These are phyloP conservation scores for Verticillium nubilum DNA, from an alignment of 2,329 filamentous ascomycete species.

Conservation along the genomic window DNA sequence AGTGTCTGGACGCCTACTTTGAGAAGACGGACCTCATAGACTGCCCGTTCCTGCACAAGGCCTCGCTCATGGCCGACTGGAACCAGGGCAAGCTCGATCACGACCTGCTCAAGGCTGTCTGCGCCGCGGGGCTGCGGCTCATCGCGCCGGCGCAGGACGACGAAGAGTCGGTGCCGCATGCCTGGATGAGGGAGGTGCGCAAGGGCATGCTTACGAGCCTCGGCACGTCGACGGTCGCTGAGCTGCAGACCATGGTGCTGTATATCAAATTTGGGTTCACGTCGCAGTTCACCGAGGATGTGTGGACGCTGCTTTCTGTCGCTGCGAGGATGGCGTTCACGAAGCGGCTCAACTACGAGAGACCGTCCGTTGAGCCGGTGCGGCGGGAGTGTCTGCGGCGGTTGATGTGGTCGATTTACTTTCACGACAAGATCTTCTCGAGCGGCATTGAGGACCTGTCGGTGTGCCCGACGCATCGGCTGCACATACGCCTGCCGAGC, in stretches of 20 bases:
- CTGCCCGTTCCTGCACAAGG: constrained; percentile 17
- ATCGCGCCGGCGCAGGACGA: background rate
- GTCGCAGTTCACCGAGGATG: constrained; percentile 6
- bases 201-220: background rate
- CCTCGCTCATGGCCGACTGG: constrained; percentile 18
- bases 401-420: constrained; percentile 20
- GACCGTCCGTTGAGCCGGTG: constrained; percentile 10
- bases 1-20: constrained; percentile 17
- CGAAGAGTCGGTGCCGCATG: background rate
- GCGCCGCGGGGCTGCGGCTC: constrained; percentile 9
- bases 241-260: constrained; percentile 16
- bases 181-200: constrained; percentile 17
- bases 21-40: constrained; percentile 7
- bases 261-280: constrained; percentile 12
- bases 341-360: constrained; percentile 19
- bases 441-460: constrained; percentile 22
- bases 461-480: constrained; percentile 16
- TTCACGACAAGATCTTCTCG: constrained; percentile 16
- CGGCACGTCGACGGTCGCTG: constrained; percentile 4
- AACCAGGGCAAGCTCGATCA: constrained; percentile 13
- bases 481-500: constrained; percentile 18
- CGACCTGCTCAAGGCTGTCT: constrained; percentile 14
- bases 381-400: constrained; percentile 17
- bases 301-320: constrained; percentile 16
- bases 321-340: constrained; percentile 19